A percentile compares a stretch with the other conserved stretches of the same genome.
These are phyloP conservation scores for Aspergillus phoenicis DNA, from an alignment of 2,329 filamentous ascomycete species.

Conservation along the genomic window DNA sequence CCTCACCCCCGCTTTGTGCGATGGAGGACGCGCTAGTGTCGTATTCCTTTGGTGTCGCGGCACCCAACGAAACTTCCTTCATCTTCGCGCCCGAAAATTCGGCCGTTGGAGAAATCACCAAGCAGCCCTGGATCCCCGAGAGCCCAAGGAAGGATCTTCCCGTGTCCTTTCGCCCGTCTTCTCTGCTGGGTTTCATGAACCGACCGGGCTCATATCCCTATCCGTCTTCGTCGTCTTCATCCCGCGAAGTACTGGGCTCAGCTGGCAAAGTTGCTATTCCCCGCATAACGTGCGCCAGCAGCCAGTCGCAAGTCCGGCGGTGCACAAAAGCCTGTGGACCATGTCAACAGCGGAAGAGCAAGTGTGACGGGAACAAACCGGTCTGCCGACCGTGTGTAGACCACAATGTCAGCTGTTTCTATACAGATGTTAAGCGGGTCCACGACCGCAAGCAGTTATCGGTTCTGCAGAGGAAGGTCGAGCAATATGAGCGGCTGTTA, in stretches of 20 bases:
- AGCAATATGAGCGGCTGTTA: conserved; percentile 33
- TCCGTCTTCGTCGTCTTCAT: conserved; percentile 14
- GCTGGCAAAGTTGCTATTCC: conserved; percentile 35
- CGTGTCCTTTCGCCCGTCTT: conserved; percentile 15
- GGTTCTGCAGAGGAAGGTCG: conserved; percentile 26
- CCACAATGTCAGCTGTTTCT: conserved; percentile 28
- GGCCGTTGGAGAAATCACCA: neutral
- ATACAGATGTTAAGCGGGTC: conserved; percentile 39
- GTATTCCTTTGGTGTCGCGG: neutral
- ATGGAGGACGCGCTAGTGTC: neutral
- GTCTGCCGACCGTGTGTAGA: conserved; percentile 33
- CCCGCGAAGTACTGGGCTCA: conserved; percentile 1
- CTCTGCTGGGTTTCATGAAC: neutral
- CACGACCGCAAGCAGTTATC: conserved; percentile 38
- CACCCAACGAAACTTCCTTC: neutral
- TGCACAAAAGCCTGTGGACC: conserved; percentile 39
- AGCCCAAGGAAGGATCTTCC: conserved; percentile 2
- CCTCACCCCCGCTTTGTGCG: neutral
- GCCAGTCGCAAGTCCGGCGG: conserved; percentile 26
- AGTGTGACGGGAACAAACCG: conserved; percentile 37
- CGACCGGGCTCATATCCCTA: neutral
- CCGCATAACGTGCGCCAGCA: conserved; percentile 24
- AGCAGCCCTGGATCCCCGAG: conserved; percentile 16
- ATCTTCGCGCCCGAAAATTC: neutral
- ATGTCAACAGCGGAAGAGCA: conserved; percentile 39